Percentiles rank a stretch among this genome's conserved stretches.
phyloP scores from a whole-genome alignment of 371 early-diverging fungal species.

The Mortierella sp. region DNA sequence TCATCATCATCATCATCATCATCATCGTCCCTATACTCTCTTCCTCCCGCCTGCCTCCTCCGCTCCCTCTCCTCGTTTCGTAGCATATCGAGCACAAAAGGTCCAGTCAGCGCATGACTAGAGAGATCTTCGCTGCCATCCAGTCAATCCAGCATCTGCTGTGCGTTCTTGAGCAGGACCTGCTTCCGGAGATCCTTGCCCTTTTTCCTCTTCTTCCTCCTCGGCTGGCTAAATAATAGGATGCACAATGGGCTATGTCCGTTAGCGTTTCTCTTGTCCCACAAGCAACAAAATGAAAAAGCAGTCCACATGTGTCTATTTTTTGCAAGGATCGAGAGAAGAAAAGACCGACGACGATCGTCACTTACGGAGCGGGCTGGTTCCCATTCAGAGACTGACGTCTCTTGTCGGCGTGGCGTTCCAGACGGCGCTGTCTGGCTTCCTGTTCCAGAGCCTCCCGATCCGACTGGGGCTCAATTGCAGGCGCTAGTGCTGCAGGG shows the following conservation, averaged over 20 bases:
- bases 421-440: conserved; percentile 45
- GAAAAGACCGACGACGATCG: not conserved
- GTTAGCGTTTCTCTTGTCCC: not conserved
- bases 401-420: conserved; percentile 50
- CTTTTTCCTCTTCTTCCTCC: conserved; percentile 49
- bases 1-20: conserved; percentile 5
- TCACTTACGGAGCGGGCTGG: conserved; percentile 41
- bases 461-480: conserved; percentile 36
- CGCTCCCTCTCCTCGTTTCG: conserved; percentile 24
- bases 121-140: conserved; percentile 22
- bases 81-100: conserved; percentile 11
- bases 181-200: conserved; percentile 54
- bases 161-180: conserved; percentile 55
- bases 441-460: conserved; percentile 47
- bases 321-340: not conserved
- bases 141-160: conserved; percentile 44
- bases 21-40: not conserved
- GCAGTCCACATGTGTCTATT: not conserved
- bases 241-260: too few relatives aligned
- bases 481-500: conserved; percentile 28
- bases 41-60: not conserved
- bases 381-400: conserved; percentile 40
- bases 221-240: conserved; percentile 18
- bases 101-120: conserved; percentile 2
- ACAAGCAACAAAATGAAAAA: not conserved